Evolutionary conservation across 1,284 basidiomycete genomes (phyloP), one percentile per base, ranked within the genome.

Genomic region (Termitomyces sp.): DNA sequence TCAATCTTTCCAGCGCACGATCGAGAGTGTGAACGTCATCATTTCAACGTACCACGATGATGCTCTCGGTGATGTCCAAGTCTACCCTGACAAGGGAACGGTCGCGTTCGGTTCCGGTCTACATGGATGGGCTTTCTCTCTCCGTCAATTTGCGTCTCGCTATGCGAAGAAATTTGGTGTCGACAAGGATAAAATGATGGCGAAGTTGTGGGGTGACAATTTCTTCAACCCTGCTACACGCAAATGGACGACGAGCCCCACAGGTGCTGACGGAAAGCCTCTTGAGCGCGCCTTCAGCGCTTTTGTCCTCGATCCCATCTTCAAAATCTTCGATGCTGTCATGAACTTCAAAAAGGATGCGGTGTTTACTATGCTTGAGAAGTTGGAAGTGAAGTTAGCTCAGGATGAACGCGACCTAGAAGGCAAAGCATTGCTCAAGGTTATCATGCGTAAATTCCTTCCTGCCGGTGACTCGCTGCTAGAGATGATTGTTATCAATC

Each of bases 401-500:
- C 74, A 80, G 50, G 94, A 97, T 4, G 97, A 99, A 81, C 86
- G 85, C 69, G 96, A 98, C 62, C 84, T 94, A 63, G 97, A 98
- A 73, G 91, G 93, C 72, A 99, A 99, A 78, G 82, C 85, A 34
- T 87, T 99, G 66, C 90, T 99, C 74, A 99, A 99, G 82, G 87
- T 89, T 63, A 77, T 98, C 77, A 99, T 99, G 97, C 90, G 94
- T 76, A 98, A 97, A 80, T 99, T 99, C 91, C 80, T 99, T 62
- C 97, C 97, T 68, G 97, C 96, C 63, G 97, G 96, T 73, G 97
- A 99, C 75, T 90, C 95, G 55, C 86, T 99, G 66, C 73, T 99
- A 76, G 97, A 99, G 83, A 99, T 99, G 97, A 97, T 98, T 76
- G 94, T 97, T 82, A 93, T 99, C 77, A 93, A 98, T 81, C 85